Evolutionary conservation across 495 filamentous ascomycete species (phyloP).

Genomic region (Aspergillus homomorphus): DNA sequence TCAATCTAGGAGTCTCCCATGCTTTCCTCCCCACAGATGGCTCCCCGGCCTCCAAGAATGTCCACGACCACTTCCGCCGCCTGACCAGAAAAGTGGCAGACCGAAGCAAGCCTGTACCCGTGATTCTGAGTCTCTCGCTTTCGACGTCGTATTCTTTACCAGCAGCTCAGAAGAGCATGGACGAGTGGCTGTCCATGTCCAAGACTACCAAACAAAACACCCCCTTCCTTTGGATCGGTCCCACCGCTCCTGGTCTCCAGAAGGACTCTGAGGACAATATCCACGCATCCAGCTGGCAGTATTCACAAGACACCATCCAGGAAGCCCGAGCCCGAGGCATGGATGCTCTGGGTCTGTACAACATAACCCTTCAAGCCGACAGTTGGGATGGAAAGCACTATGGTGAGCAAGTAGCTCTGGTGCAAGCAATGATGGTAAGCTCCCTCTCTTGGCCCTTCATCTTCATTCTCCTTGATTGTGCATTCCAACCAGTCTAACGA

Average conservation of each 20-base stretch:
- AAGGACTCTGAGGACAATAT: slow-evolving; percentile 28
- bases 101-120: slow-evolving; percentile 40
- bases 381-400: slow-evolving; percentile 43
- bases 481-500: slow-evolving; percentile 4
- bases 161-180: slow-evolving; percentile 37
- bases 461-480: slow-evolving; percentile 3
- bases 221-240: slow-evolving; percentile 50
- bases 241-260: slow-evolving; percentile 43
- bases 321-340: slow-evolving; percentile 37
- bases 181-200: slow-evolving; percentile 44
- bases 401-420: slow-evolving; percentile 42
- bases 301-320: slow-evolving; percentile 35
- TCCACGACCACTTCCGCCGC: slow-evolving; percentile 25
- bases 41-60: slow-evolving; percentile 30
- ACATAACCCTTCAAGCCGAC: slow-evolving; percentile 44
- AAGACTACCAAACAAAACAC: slow-evolving; percentile 33
- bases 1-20: slow-evolving; percentile 36
- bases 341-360: slow-evolving; percentile 47
- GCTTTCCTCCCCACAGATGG: slow-evolving; percentile 34
- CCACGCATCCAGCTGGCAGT: slow-evolving; percentile 44
- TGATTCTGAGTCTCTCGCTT: slow-evolving; percentile 43
- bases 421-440: slow-evolving; percentile 52
- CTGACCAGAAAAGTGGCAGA: slow-evolving; percentile 22
- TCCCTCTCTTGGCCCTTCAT: slow-evolving; percentile 3
- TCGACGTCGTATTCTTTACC: slow-evolving; percentile 34